A percentile compares a stretch with the other conserved stretches of the same genome.
Conservation (phyloP, 345 rosid genomes). For the Eucalyptus sideroxylon region DNA sequence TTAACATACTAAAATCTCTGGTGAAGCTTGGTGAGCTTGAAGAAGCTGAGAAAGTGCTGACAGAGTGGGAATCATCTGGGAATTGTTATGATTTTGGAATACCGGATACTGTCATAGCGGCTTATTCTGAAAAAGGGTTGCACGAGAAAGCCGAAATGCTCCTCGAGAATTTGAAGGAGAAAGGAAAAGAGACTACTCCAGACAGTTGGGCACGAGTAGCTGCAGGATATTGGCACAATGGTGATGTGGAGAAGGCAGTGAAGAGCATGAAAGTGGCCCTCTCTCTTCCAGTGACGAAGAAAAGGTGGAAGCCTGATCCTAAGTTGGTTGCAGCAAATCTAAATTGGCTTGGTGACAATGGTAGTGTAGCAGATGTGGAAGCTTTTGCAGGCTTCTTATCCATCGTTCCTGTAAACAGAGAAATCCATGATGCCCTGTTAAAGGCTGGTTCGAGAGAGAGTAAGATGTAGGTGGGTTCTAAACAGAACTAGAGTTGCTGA, state of each 20-base stretch:
- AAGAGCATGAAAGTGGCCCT: slow-evolving; percentile 47
- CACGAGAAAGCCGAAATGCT: slow-evolving; percentile 46
- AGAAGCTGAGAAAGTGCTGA: slow-evolving; percentile 58
- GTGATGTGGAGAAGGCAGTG: slow-evolving; percentile 32
- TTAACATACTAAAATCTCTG: slow-evolving; percentile 50
- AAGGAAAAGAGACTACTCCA: slow-evolving; percentile 34
- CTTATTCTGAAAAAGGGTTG: slow-evolving; percentile 25
- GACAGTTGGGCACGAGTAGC: slow-evolving; percentile 68
- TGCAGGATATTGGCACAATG: slow-evolving; percentile 27
- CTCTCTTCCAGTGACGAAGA: slow-evolving; percentile 6
- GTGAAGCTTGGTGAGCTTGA: slow-evolving; percentile 50
- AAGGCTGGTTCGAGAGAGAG: slow-evolving; percentile 31
- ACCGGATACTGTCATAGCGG: slow-evolving; percentile 30
- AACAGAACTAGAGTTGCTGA: slow-evolving; percentile 44
- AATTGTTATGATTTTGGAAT: slow-evolving; percentile 50
- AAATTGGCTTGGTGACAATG: slow-evolving; percentile 54
- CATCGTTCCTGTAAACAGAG: slow-evolving; percentile 18
- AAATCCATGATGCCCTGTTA: slow-evolving; percentile 48
- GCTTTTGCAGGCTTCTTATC: slow-evolving; percentile 30
- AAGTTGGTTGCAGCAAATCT: slow-evolving; percentile 32
- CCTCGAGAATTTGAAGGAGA: slow-evolving; percentile 33
- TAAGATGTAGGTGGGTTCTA: slow-evolving; percentile 13
- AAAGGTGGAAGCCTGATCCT: slow-evolving; percentile 50
- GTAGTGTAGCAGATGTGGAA: slow-evolving; percentile 34
- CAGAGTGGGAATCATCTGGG: slow-evolving; percentile 61